These are phyloP conservation scores for Thraustotheca clavata DNA, from an alignment of 352 stramenopile genomes.

Conservation along the genomic window DNA sequence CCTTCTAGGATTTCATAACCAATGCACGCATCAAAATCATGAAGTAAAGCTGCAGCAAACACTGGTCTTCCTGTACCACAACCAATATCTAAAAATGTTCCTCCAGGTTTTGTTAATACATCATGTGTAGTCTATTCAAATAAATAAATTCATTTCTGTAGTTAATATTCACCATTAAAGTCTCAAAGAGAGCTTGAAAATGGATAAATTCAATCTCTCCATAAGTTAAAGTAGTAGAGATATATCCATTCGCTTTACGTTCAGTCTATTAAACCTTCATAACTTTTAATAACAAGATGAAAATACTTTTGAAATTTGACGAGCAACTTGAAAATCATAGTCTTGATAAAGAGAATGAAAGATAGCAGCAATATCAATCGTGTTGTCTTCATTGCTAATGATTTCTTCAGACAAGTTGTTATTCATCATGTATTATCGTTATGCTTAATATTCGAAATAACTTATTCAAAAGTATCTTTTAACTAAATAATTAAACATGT, in stretches of 20 bases:
- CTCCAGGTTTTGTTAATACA: conserved; percentile 51
- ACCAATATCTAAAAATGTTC: conserved; percentile 82
- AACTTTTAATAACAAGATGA: neutral
- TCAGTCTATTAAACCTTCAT: conserved; percentile 20
- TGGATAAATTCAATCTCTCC: conserved; percentile 82
- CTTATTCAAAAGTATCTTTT: neutral
- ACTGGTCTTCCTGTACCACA: conserved; percentile 82
- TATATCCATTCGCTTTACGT: conserved; percentile 45
- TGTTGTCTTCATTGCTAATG: neutral
- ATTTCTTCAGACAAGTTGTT: neutral
- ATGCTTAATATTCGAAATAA: neutral
- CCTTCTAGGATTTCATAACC: conserved; percentile 85
- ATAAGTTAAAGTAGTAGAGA: conserved; percentile 76
- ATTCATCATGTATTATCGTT: neutral
- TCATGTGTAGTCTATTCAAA: conserved; percentile 38
- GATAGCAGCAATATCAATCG: conserved; percentile 1
- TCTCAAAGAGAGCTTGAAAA: conserved; percentile 57
- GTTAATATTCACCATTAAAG: conserved; percentile 27
- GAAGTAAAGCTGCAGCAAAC: conserved; percentile 70
- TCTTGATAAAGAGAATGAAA: conserved; percentile 43
- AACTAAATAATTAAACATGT: neutral
- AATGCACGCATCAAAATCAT: conserved; percentile 78
- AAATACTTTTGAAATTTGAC: conserved; percentile 29
- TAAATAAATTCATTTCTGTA: neutral
- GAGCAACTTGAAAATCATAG: conserved; percentile 33